Evolutionary conservation across 2,329 filamentous ascomycete genomes (phyloP), one percentile per base, ranked within the genome.

Genomic region (Aureobasidium sp.): DNA sequence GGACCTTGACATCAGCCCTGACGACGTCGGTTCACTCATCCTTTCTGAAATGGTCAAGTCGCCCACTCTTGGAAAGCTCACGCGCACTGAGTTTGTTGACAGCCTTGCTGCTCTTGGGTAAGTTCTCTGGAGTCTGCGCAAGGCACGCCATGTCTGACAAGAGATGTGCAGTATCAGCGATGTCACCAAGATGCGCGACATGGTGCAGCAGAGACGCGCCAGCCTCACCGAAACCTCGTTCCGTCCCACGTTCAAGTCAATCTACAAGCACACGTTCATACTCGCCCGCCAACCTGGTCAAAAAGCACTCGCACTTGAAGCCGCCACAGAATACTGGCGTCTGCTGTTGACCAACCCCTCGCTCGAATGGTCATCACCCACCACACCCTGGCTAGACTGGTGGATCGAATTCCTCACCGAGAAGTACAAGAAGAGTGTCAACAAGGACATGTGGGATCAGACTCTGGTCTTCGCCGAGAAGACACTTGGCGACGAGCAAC

Each of bases 361-460:
- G 9, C 80, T 87, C 67, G 73, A 79, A 39, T 96, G 91, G 91
- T 80, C 81, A 64, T 85, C 85, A 5, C 69, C 76, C 1, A 82
- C 79, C n/a, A 84, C 85, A 34, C 82, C 91, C 63, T 97, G 91
- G 89, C 75, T 94, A 39, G 81, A 85, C 16, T 82, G 88, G 73
- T 99, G 91, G 91, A 81, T 86, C 57, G 80, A 86, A 34, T 99
- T 90, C 70, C 80, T 97, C 32, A 79, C 82, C 48, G 80, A 81
- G 48, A 87, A 88, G 62, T 92, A 88, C 81, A 91, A 88, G 64
- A 87, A 90, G 68, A 90, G 88, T 3, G 89, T 97, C 63, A 97
- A 93, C 74, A 90, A 88, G 74, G 94, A 99, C 76, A 86, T 97
- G 83, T 99, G 94, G 94, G 93, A 95, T 73, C 91, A 96, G 82